phyloP scores from a whole-genome alignment of 2,329 filamentous ascomycete species.

The Pseudocercospora pini-densiflorae region DNA sequence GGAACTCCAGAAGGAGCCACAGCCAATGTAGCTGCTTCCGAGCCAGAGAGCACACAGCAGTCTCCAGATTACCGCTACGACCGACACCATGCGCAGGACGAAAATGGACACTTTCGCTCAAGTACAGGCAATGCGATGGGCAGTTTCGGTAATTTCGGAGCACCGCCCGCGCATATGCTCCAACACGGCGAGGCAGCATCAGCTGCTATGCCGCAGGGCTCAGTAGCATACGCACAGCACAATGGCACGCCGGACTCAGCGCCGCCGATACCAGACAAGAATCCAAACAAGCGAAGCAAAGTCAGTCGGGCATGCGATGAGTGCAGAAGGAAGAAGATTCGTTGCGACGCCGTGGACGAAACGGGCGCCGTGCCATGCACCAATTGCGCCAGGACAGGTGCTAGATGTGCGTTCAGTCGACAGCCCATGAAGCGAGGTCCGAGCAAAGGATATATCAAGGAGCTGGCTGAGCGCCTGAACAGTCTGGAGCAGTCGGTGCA shows the following conservation, averaged over 20 bases:
- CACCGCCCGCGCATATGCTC: conserved; percentile 16
- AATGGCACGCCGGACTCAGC: conserved; percentile 28
- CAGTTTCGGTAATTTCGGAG: conserved; percentile 25
- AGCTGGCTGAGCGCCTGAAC: conserved; percentile 82
- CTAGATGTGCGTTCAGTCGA: conserved; percentile 81
- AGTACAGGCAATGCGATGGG: conserved; percentile 16
- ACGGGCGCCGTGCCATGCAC: conserved; percentile 75
- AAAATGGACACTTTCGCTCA: neutral
- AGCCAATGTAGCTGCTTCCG: conserved; percentile 9
- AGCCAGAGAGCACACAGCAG: neutral
- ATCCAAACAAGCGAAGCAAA: conserved; percentile 71
- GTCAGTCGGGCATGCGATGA: conserved; percentile 89
- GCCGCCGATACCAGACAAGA: conserved; percentile 21
- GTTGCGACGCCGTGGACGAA: conserved; percentile 81
- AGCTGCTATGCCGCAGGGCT: conserved; percentile 24
- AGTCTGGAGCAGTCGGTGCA: conserved; percentile 77
- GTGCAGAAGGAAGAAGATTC: conserved; percentile 84
- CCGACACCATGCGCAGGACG: neutral
- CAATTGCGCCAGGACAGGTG: conserved; percentile 69
- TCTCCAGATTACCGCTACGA: neutral
- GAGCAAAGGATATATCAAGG: conserved; percentile 93
- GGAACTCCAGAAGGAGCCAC: neutral
- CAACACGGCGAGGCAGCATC: conserved; percentile 13
- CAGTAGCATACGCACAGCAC: conserved; percentile 29
- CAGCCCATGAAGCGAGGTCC: conserved; percentile 80